phyloP scores from a whole-genome alignment of 108 stramenopile genomes.

The Ochromonas danica region DNA sequence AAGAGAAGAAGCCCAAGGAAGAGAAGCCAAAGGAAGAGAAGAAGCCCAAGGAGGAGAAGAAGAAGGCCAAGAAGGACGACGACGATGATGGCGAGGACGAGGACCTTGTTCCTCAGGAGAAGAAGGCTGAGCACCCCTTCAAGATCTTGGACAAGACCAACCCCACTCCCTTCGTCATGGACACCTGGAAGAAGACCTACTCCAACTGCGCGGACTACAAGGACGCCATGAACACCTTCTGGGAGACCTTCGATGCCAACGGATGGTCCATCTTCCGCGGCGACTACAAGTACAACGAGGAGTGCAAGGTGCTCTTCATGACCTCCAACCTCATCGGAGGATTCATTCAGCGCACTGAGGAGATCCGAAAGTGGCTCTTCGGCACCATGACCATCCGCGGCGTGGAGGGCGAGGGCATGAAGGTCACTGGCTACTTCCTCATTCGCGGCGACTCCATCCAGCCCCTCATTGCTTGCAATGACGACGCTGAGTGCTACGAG shows the following conservation, averaged over 20 bases:
- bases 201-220: constrained; percentile 65
- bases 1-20: constrained; percentile 53
- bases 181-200: constrained; percentile 70
- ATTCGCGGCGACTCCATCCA: constrained; percentile 66
- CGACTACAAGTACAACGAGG: constrained; percentile 73
- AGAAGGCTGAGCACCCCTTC: constrained; percentile 64
- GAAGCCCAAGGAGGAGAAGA: constrained; percentile 55
- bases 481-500: constrained; percentile 70
- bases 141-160: constrained; percentile 64
- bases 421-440: constrained; percentile 65
- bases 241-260: constrained; percentile 65
- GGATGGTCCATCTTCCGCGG: constrained; percentile 68
- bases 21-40: constrained; percentile 53
- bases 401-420: constrained; percentile 54
- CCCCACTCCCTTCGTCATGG: constrained; percentile 60
- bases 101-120: constrained; percentile 39
- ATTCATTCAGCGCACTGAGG: constrained; percentile 72
- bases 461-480: constrained; percentile 62
- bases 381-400: constrained; percentile 72
- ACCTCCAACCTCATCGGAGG: constrained; percentile 68
- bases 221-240: constrained; percentile 68
- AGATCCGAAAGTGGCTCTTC: constrained; percentile 71
- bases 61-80: constrained; percentile 32
- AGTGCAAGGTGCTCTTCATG: constrained; percentile 70
- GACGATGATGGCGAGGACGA: background rate